Evolutionary conservation across 495 filamentous ascomycete genomes (phyloP), one percentile per base, ranked within the genome.

Genomic region (Daldinia loculata): DNA sequence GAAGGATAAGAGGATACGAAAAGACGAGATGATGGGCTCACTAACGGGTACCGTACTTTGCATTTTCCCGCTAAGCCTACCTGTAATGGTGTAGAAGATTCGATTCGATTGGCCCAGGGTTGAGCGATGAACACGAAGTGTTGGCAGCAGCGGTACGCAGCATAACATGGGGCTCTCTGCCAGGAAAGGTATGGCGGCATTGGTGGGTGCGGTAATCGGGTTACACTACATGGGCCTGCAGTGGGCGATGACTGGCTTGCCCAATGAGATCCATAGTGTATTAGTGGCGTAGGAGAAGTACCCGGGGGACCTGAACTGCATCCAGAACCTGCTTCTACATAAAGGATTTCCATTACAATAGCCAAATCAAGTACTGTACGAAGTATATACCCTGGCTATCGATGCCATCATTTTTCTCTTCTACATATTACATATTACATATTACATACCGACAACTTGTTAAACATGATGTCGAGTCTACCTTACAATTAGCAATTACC

Each of bases 71-170:
- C 70, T 65, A 71, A 59, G 24, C 63, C 64, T 43, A n/a, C n/a
- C n/a, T n/a, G n/a, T n/a, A n/a, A 51, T 56, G 70, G 38, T 56
- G 34, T 51, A 56, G 60, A 72, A 57, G 38, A 67, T 73, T 69
- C 66, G 29, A 73, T 73, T 73, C 66, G 19, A 48, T 48, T 48
- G 19, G 43, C 61, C 51, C 65, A 61, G 59, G 60, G 39, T 41
- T 41, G 29, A 68, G 26, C 58, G 55, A 64, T 64, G 60, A 72
- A 72, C 65, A 72, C 70, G 70, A 72, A 68, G 56, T 72, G 64
- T 68, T 72, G 65, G 65, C 64, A 64, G 43, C 43, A 41, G n/a
- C 39, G 36, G 36, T 39, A 39, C 36, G 36, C 36, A 63, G 36
- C 64, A 50, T 45, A 63, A 39, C 41, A 66, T 43, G 61, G 27